These are phyloP conservation scores for Apiotrichum gracile DNA, from an alignment of 1,284 basidiomycete genomes.

Conservation along the genomic window DNA sequence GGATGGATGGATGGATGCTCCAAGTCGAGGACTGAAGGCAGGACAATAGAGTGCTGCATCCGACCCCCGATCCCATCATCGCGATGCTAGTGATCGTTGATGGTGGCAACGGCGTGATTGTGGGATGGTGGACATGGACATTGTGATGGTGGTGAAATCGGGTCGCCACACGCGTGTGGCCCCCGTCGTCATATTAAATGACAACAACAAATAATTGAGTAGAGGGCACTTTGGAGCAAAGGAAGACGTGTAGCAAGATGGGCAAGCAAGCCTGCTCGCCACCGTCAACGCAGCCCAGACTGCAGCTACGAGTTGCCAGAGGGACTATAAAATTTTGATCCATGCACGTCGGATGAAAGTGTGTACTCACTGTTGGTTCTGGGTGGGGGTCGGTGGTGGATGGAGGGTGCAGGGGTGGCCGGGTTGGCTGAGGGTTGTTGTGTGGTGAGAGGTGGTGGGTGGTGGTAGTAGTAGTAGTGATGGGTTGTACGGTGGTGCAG, in stretches of 20 bases:
- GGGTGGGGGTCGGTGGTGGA: background rate
- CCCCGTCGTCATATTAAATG: background rate
- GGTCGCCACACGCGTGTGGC: no score
- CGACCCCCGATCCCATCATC: no score
- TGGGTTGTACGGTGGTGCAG: background rate
- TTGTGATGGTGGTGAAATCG: no score
- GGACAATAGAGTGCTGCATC: background rate
- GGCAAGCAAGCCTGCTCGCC: background rate
- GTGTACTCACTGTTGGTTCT: background rate
- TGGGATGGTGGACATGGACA: no score
- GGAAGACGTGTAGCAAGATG: background rate
- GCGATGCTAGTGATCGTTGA: background rate
- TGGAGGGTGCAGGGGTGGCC: background rate
- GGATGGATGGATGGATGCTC: slow-evolving; percentile 6
- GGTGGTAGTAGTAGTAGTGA: background rate
- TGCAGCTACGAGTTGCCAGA: background rate
- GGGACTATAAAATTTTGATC: background rate
- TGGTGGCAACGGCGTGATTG: background rate
- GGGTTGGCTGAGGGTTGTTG: background rate
- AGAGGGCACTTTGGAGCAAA: background rate
- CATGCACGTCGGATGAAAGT: background rate
- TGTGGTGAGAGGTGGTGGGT: background rate
- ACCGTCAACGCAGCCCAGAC: background rate
- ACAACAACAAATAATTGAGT: background rate
- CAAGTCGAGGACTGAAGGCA: background rate